Percentiles rank a stretch among this genome's conserved stretches.
Evolutionary conservation across 176 grass and related monocot genomes (phyloP).

Genomic region (Puccinellia tenuiflora): DNA sequence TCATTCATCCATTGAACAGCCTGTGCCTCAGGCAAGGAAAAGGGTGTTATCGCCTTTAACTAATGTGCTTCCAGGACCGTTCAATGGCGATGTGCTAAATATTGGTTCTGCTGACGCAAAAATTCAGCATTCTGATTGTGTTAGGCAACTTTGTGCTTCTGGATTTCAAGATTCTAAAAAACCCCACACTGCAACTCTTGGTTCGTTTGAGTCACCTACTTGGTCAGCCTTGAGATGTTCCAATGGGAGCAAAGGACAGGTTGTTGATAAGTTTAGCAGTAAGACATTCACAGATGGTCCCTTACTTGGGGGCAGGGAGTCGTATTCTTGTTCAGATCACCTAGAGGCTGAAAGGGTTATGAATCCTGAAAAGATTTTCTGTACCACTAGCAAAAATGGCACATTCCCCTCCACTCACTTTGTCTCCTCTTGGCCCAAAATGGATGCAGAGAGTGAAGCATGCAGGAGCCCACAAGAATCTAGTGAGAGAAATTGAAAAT

Average conservation of each 20-base stretch:
- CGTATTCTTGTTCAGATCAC: conserved; percentile 31
- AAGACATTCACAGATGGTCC: conserved; percentile 70
- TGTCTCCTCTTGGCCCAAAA: conserved; percentile 90
- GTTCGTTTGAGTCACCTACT: conserved; percentile 28
- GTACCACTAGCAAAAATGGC: conserved; percentile 40
- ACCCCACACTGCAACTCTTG: conserved; percentile 45
- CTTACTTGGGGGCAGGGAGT: conserved; percentile 51
- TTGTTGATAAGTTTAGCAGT: conserved; percentile 18
- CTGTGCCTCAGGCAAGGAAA: conserved; percentile 55
- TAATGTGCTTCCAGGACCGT: conserved; percentile 44
- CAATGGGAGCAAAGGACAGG: conserved; percentile 10
- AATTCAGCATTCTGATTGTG: conserved; percentile 8
- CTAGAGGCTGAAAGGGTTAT: conserved; percentile 25
- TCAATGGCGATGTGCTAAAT: conserved; percentile 56
- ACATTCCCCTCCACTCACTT: conserved; percentile 58
- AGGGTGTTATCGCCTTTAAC: conserved; percentile 75
- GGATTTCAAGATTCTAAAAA: conserved; percentile 66
- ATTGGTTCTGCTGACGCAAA: conserved; percentile 41
- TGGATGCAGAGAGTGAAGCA: conserved; percentile 55
- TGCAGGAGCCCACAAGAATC: conserved; percentile 33
- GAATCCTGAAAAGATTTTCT: conserved; percentile 22
- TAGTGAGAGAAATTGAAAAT: conserved; percentile 44
- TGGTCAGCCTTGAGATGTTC: conserved; percentile 22
- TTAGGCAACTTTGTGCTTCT: conserved; percentile 32
- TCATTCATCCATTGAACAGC: conserved; percentile 27